Conservation (phyloP, 148 eudicot species). For the Simmondsia chinensis region DNA sequence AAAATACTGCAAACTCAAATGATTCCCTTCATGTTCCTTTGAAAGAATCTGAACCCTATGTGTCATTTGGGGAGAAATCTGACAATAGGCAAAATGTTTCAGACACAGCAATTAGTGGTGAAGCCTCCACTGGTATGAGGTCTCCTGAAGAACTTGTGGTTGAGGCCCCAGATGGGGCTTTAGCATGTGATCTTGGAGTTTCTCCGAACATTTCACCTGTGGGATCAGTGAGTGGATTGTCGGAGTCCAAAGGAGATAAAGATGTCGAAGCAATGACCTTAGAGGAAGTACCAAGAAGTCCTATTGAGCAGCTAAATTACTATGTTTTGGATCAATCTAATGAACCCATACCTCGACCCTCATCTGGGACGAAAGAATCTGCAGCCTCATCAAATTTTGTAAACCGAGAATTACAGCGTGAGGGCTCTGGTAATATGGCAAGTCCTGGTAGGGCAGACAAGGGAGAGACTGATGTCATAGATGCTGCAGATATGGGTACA, state of each 20-base stretch:
- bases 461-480: neutral
- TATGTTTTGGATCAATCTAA: neutral
- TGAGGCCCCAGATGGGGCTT: neutral
- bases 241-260: conserved; percentile 16
- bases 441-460: neutral
- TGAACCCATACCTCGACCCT: neutral
- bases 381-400: neutral
- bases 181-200: neutral
- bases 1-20: neutral
- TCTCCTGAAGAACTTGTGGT: neutral
- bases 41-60: neutral
- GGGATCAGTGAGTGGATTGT: conserved; percentile 1
- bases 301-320: neutral
- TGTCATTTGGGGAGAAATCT: neutral
- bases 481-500: conserved; percentile 2
- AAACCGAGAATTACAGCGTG: neutral
- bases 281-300: neutral
- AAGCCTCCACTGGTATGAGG: conserved; percentile 10
- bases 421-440: conserved; percentile 1
- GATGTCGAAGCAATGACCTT: neutral
- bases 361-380: conserved; percentile 1
- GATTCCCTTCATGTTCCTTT: neutral
- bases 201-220: neutral
- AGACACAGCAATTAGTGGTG: conserved; percentile 4
- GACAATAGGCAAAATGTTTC: neutral